A percentile compares a stretch with the other conserved stretches of the same genome.
These are phyloP conservation scores for Eremothecium sinecaudum DNA, from an alignment of 1,139 yeast genomes.

Conservation along the genomic window DNA sequence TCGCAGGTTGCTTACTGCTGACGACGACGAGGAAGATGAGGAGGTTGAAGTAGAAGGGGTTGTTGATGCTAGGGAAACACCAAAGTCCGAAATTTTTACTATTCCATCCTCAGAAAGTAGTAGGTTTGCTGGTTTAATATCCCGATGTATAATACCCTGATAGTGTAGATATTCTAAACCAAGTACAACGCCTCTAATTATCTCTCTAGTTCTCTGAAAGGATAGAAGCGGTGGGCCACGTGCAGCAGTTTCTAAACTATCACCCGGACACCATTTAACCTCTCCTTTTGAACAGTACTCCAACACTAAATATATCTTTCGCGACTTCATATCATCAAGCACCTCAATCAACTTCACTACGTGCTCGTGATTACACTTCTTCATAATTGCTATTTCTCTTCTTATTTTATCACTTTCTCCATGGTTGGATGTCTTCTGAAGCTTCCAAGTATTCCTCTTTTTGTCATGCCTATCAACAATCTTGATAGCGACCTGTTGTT, in stretches of 20 bases:
- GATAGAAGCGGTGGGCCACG: constrained; percentile 52
- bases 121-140: constrained; percentile 92
- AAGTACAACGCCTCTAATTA: constrained; percentile 74
- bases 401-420: constrained; percentile 49
- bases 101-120: constrained; percentile 60
- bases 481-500: constrained; percentile 81
- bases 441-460: constrained; percentile 20
- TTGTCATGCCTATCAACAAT: constrained; percentile 69
- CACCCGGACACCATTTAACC: constrained; percentile 56
- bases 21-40: constrained; percentile 2
- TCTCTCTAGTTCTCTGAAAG: constrained; percentile 55
- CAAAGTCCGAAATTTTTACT: constrained; percentile 93
- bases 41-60: constrained; percentile 38
- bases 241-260: constrained; percentile 37
- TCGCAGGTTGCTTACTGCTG: constrained; percentile 5
- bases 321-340: constrained; percentile 72
- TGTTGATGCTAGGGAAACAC: constrained; percentile 79
- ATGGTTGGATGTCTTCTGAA: constrained; percentile 12
- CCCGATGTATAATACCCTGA: constrained; percentile 93
- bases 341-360: constrained; percentile 84
- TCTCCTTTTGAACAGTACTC: constrained; percentile 93
- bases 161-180: constrained; percentile 89
- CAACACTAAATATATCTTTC: constrained; percentile 80
- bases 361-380: constrained; percentile 84
- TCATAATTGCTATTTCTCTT: constrained; percentile 92